A percentile compares a stretch with the other conserved stretches of the same genome.
Conservation (phyloP, 139 green algal genomes). For the Coccomyxa sp. region DNA sequence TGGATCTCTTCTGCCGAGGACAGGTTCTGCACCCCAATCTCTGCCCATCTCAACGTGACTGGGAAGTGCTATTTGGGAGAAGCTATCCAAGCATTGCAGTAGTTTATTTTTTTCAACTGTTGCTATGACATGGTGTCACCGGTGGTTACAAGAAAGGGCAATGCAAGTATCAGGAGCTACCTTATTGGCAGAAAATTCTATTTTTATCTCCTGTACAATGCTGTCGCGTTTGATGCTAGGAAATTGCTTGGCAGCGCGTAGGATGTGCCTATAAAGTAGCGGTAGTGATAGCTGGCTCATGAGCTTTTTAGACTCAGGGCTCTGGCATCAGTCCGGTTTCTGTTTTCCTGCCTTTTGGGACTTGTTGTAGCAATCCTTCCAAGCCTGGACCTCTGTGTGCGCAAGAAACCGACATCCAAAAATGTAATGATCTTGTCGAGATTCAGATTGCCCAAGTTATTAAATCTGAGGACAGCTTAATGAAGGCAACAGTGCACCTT, state of each 20-base stretch:
- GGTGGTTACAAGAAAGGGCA: not conserved
- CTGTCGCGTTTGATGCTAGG: constrained; percentile 58
- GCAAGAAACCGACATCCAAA: too few species aligned
- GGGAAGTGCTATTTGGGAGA: not conserved
- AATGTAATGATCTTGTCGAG: too few species aligned
- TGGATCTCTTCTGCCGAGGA: constrained; percentile 25
- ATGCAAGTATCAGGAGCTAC: not conserved
- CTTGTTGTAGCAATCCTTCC: constrained; percentile 33
- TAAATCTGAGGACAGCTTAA: too few species aligned
- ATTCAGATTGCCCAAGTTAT: too few species aligned
- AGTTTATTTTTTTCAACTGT: not conserved
- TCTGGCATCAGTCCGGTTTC: not conserved
- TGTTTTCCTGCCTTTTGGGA: not conserved
- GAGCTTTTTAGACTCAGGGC: not conserved
- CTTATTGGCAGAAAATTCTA: constrained; percentile 45
- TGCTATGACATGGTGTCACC: not conserved
- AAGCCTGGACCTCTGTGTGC: constrained; percentile 26
- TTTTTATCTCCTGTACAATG: constrained; percentile 65
- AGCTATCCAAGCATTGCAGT: too few species aligned
- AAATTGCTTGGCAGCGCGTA: constrained; percentile 67
- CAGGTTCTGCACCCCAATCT: constrained; percentile 27
- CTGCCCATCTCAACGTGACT: not conserved
- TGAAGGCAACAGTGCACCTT: constrained; percentile 7
- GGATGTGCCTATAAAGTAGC: constrained; percentile 66
- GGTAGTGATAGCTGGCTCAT: constrained; percentile 24